Conservation (phyloP, 352 stramenopile genomes). For the Pythium oligandrum region DNA sequence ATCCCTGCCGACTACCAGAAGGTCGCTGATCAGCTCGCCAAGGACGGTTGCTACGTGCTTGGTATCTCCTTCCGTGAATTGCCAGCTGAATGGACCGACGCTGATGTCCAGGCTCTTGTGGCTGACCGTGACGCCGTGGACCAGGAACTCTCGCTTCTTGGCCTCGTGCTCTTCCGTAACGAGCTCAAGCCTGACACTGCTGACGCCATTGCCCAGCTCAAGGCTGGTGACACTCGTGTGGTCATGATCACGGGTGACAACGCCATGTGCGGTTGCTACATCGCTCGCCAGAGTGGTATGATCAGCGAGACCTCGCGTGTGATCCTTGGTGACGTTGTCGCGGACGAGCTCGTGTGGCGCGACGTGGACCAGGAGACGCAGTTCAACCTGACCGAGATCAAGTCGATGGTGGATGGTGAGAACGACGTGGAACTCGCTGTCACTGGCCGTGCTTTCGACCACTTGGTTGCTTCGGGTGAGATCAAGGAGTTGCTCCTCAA, state of each 20-base stretch:
- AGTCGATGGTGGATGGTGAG: not conserved
- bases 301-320: constrained; percentile 22
- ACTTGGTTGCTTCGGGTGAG: constrained; percentile 22
- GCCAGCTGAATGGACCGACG: not conserved
- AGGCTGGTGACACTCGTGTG: constrained; percentile 48
- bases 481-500: constrained; percentile 33
- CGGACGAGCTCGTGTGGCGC: constrained; percentile 30
- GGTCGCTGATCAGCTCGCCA: constrained; percentile 28
- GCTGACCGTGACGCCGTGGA: constrained; percentile 50
- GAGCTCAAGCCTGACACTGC: constrained; percentile 63
- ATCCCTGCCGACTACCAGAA: constrained; percentile 58
- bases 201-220: constrained; percentile 56
- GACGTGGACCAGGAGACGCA: constrained; percentile 41
- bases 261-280: constrained; percentile 44
- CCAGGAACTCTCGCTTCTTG: constrained; percentile 41
- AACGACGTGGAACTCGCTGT: constrained; percentile 32
- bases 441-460: constrained; percentile 31
- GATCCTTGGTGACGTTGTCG: constrained; percentile 35
- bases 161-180: constrained; percentile 84
- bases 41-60: constrained; percentile 76
- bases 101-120: not conserved
- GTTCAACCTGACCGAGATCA: constrained; percentile 15
- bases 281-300: constrained; percentile 41
- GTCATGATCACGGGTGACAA: constrained; percentile 86
- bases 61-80: constrained; percentile 23